phyloP scores from a whole-genome alignment of 805 yeast species.

The Wickerhamiella australiensis region DNA sequence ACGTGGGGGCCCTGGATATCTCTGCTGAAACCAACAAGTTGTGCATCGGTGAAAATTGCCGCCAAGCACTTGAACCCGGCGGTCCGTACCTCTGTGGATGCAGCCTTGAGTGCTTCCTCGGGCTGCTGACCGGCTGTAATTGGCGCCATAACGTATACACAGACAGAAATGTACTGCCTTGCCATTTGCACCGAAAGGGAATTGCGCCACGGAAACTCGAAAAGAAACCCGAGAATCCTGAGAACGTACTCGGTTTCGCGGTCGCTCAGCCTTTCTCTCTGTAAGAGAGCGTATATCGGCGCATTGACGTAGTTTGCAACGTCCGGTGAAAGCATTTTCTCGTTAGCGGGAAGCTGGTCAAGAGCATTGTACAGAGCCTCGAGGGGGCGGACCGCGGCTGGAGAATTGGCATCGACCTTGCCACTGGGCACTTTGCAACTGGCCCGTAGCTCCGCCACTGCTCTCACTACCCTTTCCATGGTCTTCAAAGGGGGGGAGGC shows the following conservation, averaged over 20 bases:
- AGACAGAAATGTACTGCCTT: constrained; percentile 21
- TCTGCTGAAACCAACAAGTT: constrained; percentile 9
- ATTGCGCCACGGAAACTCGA: constrained; percentile 22
- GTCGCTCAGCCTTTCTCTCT: constrained; percentile 36
- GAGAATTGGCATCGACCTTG: constrained; percentile 12
- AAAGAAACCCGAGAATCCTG: constrained; percentile 35
- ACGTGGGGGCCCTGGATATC: constrained; percentile 18
- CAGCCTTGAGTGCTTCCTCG: constrained; percentile 13
- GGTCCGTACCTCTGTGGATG: constrained; percentile 18
- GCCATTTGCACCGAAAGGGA: constrained; percentile 19
- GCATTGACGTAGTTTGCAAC: constrained; percentile 52
- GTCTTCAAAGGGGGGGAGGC: neutral
- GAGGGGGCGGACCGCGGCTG: constrained; percentile 24
- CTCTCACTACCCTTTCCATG: constrained; percentile 6
- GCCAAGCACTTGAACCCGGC: constrained; percentile 24
- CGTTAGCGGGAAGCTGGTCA: neutral
- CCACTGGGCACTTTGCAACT: constrained; percentile 17
- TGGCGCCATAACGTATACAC: constrained; percentile 22
- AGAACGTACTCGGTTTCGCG: constrained; percentile 37
- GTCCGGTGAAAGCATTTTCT: neutral
- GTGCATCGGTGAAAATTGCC: constrained; percentile 19
- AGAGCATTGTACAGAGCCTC: neutral
- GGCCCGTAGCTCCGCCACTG: neutral
- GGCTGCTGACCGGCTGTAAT: constrained; percentile 15
- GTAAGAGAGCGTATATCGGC: constrained; percentile 45